Conservation (phyloP, 2,329 filamentous ascomycete genomes). For the Ceratocystis harringtonii region DNA sequence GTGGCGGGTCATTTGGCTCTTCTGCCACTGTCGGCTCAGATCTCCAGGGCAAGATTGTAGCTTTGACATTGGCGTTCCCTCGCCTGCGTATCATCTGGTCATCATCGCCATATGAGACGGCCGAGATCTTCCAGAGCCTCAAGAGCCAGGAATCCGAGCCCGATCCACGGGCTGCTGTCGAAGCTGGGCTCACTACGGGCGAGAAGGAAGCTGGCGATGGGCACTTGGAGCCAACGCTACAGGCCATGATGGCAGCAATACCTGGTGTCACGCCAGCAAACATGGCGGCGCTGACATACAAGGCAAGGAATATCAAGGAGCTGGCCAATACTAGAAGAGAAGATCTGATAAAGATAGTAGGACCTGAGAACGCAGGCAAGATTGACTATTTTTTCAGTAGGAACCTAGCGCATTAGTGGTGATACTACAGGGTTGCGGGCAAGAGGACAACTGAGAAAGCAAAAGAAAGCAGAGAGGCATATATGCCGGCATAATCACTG, state of each 20-base stretch:
- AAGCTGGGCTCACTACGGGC: conserved; percentile 54
- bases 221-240: conserved; percentile 21
- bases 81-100: conserved; percentile 87
- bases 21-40: conserved; percentile 48
- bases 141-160: conserved; percentile 85
- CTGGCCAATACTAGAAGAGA: conserved; percentile 71
- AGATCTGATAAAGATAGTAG: conserved; percentile 60
- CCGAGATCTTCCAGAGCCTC: conserved; percentile 87
- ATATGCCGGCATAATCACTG: no score
- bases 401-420: conserved; percentile 24
- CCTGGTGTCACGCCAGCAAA: conserved; percentile 75
- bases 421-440: no score
- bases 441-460: background rate
- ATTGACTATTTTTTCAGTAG: conserved; percentile 69
- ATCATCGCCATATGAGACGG: conserved; percentile 82
- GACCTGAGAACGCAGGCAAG: conserved; percentile 59
- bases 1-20: background rate
- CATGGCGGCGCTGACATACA: conserved; percentile 53
- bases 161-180: conserved; percentile 74
- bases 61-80: conserved; percentile 85
- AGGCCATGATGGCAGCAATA: conserved; percentile 43
- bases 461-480: no score
- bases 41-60: conserved; percentile 78
- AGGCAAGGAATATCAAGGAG: conserved; percentile 62
- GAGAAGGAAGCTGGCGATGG: conserved; percentile 23